These are phyloP conservation scores for Pugionium cornutum DNA, from an alignment of 345 rosid genomes.

Conservation along the genomic window DNA sequence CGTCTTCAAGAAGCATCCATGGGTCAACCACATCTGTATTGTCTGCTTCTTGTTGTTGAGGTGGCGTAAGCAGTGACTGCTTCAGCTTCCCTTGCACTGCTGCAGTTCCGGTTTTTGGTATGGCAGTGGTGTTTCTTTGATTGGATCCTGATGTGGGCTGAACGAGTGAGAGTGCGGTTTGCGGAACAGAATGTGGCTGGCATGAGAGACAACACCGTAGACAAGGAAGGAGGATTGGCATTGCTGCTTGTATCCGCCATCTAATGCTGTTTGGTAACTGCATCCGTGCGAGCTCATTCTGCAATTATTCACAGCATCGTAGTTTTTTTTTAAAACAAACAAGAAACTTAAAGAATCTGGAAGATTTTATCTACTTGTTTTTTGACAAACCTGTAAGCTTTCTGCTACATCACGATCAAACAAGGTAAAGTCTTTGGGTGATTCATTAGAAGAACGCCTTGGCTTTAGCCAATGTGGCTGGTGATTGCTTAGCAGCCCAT, in stretches of 20 bases:
- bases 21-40: constrained; percentile 75
- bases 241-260: constrained; percentile 94
- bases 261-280: constrained; percentile 80
- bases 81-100: constrained; percentile 59
- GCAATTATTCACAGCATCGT: constrained; percentile 33
- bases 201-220: constrained; percentile 60
- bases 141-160: constrained; percentile 55
- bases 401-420: constrained; percentile 81
- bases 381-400: constrained; percentile 74
- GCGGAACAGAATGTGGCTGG: constrained; percentile 70
- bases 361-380: neutral
- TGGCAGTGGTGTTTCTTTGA: constrained; percentile 49
- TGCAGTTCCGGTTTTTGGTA: constrained; percentile 46
- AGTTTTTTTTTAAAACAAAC: neutral
- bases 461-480: constrained; percentile 85
- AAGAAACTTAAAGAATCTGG: neutral
- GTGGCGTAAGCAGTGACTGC: constrained; percentile 37
- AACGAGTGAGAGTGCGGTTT: constrained; percentile 57
- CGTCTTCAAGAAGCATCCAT: constrained; percentile 94
- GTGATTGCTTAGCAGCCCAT: constrained; percentile 69
- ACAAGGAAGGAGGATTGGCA: constrained; percentile 76
- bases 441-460: constrained; percentile 52
- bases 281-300: constrained; percentile 92
- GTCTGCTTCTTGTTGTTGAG: constrained; percentile 51
- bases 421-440: constrained; percentile 54